phyloP scores from a whole-genome alignment of 305 asterid species.

The Coffea humblotiana region DNA sequence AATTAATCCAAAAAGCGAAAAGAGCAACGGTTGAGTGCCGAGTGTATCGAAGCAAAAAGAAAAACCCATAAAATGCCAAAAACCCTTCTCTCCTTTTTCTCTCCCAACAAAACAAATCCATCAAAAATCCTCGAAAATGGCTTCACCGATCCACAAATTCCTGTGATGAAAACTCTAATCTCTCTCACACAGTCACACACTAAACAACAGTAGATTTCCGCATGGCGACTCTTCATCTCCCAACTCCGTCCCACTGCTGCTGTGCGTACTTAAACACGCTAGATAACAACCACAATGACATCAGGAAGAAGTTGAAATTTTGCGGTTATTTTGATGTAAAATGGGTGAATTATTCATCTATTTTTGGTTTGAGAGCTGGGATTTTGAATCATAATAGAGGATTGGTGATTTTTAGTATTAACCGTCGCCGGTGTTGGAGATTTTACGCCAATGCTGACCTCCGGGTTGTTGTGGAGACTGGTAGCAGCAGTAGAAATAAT shows the following conservation, averaged over 20 bases:
- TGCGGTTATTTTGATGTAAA: conserved; percentile 1
- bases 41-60: background rate
- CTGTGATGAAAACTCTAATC: conserved; percentile 3
- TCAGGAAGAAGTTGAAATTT: conserved; percentile 5
- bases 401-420: background rate
- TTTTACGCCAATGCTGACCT: conserved; percentile 53
- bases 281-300: background rate
- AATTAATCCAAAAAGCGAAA: background rate
- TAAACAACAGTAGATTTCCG: background rate
- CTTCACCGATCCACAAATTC: background rate
- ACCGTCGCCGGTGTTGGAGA: conserved; percentile 38
- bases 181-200: background rate
- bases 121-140: background rate
- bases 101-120: too few relatives aligned
- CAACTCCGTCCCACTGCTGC: background rate
- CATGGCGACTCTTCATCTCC: conserved; percentile 17
- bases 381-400: conserved; percentile 15
- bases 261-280: background rate
- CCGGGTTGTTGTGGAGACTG: conserved; percentile 42
- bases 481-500: conserved; percentile 26
- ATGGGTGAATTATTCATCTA: background rate
- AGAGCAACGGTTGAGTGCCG: background rate
- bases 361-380: conserved; percentile 17
- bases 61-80: background rate
- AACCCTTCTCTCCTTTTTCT: background rate